These are phyloP conservation scores for Setaria italica DNA, from an alignment of 202 grass and related monocot genomes.

Conservation along the genomic window DNA sequence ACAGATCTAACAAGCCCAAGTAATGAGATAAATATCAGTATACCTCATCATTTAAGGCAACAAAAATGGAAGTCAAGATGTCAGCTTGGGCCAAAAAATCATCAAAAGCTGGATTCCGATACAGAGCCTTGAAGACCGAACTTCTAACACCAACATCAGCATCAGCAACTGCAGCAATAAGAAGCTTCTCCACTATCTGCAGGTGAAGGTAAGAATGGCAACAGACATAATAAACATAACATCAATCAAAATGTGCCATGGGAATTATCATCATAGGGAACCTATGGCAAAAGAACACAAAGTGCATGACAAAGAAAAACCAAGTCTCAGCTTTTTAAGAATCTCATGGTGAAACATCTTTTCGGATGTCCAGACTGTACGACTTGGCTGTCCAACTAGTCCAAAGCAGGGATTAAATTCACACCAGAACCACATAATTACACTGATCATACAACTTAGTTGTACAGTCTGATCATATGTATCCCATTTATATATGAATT, in stretches of 20 bases:
- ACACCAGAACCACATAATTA: constrained; percentile 10
- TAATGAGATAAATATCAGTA: constrained; percentile 39
- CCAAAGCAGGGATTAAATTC: not conserved
- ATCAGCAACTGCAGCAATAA: constrained; percentile 93
- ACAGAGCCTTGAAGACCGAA: constrained; percentile 81
- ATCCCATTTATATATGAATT: constrained; percentile 21
- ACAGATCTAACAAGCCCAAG: constrained; percentile 10
- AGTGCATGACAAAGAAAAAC: constrained; percentile 3
- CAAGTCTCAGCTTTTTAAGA: constrained; percentile 12
- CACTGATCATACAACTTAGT: not conserved
- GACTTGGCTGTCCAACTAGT: not conserved
- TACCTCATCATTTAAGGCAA: constrained; percentile 98
- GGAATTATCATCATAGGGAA: constrained; percentile 6
- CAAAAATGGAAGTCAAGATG: constrained; percentile 97
- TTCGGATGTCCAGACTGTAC: not conserved
- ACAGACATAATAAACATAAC: constrained; percentile 35
- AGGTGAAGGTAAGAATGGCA: constrained; percentile 33
- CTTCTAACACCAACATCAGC: constrained; percentile 87
- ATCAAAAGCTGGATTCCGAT: constrained; percentile 76
- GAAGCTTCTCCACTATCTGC: constrained; percentile 97
- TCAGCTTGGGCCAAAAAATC: constrained; percentile 95
- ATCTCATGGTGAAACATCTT: constrained; percentile 12
- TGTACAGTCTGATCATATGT: not conserved
- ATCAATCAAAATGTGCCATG: constrained; percentile 21
- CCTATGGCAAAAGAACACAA: constrained; percentile 15